phyloP scores from a whole-genome alignment of 2,329 filamentous ascomycete species.

The Colletotrichum eremochloae region DNA sequence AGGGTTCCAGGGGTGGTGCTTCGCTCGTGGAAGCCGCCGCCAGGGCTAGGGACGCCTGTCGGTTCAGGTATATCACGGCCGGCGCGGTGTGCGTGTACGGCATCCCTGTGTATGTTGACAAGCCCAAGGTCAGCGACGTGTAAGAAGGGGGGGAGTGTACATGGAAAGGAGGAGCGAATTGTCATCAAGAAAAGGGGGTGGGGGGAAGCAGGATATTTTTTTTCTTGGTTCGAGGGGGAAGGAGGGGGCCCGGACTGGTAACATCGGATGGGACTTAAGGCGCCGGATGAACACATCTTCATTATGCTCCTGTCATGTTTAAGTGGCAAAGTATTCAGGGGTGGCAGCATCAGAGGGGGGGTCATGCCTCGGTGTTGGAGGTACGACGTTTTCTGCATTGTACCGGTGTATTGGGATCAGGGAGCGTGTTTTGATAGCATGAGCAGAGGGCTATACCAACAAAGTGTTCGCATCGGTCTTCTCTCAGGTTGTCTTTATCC shows the following conservation, averaged over 20 bases:
- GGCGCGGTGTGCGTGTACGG: conserved; percentile 96
- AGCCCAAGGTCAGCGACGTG: conserved; percentile 40
- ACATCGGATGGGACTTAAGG: conserved; percentile 13
- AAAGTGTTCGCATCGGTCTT: background rate
- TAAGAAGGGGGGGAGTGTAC: background rate
- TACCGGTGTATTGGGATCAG: background rate
- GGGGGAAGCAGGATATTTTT: background rate
- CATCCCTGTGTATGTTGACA: conserved; percentile 85
- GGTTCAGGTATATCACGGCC: conserved; percentile 91
- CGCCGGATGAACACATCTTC: background rate
- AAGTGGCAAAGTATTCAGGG: background rate
- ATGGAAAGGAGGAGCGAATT: conserved; percentile 19
- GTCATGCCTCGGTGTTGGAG: background rate
- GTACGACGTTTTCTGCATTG: background rate
- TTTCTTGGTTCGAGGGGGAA: background rate
- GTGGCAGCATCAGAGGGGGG: background rate
- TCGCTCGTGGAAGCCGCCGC: conserved; percentile 87
- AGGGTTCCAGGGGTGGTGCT: conserved; percentile 52
- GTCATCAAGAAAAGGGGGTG: conserved; percentile 23
- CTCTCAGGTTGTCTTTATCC: background rate
- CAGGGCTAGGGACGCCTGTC: conserved; percentile 81
- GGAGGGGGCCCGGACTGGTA: background rate
- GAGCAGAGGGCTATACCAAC: background rate
- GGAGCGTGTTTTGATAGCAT: background rate
- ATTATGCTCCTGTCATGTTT: background rate